These are phyloP conservation scores for Pyrenochaeta sp. DNA, from an alignment of 2,329 filamentous ascomycete genomes.

Conservation along the genomic window DNA sequence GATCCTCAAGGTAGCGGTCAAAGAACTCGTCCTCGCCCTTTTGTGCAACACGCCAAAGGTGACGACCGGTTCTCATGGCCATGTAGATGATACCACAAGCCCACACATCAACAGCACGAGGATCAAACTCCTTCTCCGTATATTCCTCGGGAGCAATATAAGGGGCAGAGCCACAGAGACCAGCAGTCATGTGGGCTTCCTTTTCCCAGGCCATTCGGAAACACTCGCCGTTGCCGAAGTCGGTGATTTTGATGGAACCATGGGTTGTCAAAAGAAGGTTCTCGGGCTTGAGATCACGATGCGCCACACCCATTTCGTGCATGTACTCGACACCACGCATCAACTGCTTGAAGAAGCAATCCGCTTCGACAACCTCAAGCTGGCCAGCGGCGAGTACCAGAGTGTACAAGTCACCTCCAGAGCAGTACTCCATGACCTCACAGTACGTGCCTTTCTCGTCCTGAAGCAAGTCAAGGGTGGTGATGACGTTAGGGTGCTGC, in stretches of 20 bases:
- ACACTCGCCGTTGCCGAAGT: conserved; percentile 98
- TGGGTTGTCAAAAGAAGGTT: conserved; percentile 93
- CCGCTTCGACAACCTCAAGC: conserved; percentile 88
- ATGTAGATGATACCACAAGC: conserved; percentile 99
- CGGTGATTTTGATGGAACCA: conserved; percentile 94
- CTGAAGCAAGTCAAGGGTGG: conserved; percentile 92
- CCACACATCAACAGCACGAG: conserved; percentile 97
- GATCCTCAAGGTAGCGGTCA: conserved; percentile 88
- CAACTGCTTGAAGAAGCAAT: conserved; percentile 98
- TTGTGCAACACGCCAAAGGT: conserved; percentile 96
- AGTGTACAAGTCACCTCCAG: conserved; percentile 93
- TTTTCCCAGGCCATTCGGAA: conserved; percentile 99
- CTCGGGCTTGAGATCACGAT: conserved; percentile 95
- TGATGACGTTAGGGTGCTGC: conserved; percentile 96
- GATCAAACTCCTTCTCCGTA: conserved; percentile 92
- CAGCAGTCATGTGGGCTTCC: conserved; percentile 96
- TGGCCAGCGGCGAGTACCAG: conserved; percentile 90
- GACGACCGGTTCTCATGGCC: conserved; percentile 96
- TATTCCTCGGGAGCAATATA: conserved; percentile 99
- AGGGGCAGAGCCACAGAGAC: conserved; percentile 92
- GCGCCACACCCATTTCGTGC: conserved; percentile 98
- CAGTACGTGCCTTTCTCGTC: conserved; percentile 98
- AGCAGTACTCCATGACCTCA: conserved; percentile 99
- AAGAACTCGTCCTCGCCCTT: conserved; percentile 98
- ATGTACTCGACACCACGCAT: conserved; percentile 99